Conservation (phyloP, 495 filamentous ascomycete species). For the Jackrogersella minutella region DNA sequence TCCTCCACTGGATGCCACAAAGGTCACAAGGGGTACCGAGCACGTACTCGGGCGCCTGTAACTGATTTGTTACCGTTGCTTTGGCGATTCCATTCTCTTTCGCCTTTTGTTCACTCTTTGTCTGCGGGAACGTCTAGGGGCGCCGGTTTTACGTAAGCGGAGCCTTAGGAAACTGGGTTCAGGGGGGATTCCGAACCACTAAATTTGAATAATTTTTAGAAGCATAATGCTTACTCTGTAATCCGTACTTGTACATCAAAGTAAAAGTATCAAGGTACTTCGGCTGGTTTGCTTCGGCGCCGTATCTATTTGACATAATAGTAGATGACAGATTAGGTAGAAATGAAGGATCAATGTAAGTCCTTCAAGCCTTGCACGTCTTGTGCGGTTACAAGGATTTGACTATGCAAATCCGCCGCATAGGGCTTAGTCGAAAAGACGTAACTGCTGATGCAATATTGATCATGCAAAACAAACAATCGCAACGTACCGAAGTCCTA, state of each 20-base stretch:
- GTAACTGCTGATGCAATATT: conserved; percentile 26
- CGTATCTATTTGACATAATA: no score
- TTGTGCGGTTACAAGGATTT: not conserved
- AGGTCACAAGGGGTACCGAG: conserved; percentile 9
- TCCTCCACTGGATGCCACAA: conserved; percentile 18
- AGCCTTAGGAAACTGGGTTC: not conserved
- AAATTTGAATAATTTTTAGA: conserved; percentile 6
- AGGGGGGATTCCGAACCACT: not conserved
- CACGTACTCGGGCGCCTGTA: conserved; percentile 21
- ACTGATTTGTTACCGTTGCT: conserved; percentile 25
- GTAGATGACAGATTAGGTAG: no score
- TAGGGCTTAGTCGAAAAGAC: conserved; percentile 11
- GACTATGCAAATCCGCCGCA: not conserved
- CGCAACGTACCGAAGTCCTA: not conserved
- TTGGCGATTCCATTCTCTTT: not conserved
- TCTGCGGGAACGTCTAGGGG: not conserved
- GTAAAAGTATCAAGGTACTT: conserved; percentile 1
- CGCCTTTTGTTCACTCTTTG: conserved; percentile 4
- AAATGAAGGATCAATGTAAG: not conserved
- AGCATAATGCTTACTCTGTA: conserved; percentile 3
- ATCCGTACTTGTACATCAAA: not conserved
- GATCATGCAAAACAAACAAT: conserved; percentile 17
- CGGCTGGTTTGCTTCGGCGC: not conserved
- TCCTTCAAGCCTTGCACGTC: conserved; percentile 16
- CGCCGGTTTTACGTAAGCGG: conserved; percentile 32